Evolutionary conservation across 495 filamentous ascomycete genomes (phyloP).

Genomic region (Xylaria intraflava): DNA sequence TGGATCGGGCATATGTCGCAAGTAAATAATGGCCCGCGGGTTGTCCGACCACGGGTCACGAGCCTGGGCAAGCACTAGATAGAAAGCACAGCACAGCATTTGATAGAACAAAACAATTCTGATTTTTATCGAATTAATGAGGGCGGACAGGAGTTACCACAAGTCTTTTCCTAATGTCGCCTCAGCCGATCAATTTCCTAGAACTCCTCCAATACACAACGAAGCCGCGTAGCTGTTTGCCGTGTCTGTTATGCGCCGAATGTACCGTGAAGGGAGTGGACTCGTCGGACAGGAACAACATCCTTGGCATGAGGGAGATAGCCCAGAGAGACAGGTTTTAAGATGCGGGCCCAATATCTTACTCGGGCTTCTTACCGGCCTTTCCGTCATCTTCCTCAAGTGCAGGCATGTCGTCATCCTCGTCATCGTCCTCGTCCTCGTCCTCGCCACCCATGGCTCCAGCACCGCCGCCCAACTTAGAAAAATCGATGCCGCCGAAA

Average conservation of each 20-base stretch:
- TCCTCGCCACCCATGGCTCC: constrained; percentile 49
- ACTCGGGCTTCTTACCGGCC: not conserved
- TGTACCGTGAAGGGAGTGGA: constrained; percentile 1
- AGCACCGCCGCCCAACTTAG: constrained; percentile 69
- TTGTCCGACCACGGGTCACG: not conserved
- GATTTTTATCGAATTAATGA: not conserved
- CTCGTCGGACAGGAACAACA: constrained; percentile 5
- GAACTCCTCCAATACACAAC: constrained; percentile 3
- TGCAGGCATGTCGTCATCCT: constrained; percentile 36
- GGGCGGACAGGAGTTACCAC: not conserved
- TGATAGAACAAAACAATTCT: not conserved
- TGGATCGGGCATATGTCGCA: no score
- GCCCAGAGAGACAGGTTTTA: constrained; percentile 3
- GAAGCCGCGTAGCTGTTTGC: constrained; percentile 6
- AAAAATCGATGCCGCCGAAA: constrained; percentile 78
- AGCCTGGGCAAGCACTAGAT: not conserved
- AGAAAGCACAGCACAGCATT: not conserved
- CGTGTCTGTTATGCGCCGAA: constrained; percentile 7
- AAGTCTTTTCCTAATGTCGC: constrained; percentile 9
- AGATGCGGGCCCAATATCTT: not conserved
- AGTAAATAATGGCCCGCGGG: no score
- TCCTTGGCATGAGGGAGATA: not conserved
- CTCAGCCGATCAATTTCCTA: constrained; percentile 4
- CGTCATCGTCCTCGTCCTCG: constrained; percentile 53
- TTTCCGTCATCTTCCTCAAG: constrained; percentile 39